Evolutionary conservation across 2,329 filamentous ascomycete species (phyloP).

Genomic region (Bipolaris zeicola): DNA sequence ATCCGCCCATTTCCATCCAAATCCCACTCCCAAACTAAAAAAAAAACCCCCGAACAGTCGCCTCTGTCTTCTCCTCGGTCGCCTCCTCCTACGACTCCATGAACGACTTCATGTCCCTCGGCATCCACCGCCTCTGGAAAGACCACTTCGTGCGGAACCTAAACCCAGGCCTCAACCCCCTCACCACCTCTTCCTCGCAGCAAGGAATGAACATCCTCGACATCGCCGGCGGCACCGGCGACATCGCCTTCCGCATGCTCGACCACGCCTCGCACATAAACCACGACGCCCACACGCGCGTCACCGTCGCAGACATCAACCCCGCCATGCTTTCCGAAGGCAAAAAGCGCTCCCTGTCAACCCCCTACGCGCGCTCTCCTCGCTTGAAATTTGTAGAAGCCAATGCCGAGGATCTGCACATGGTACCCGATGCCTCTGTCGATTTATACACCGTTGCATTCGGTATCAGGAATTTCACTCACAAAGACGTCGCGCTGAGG

Average conservation of each 20-base stretch:
- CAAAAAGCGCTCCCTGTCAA: constrained; percentile 72
- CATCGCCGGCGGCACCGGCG: constrained; percentile 94
- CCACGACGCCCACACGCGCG: constrained; percentile 76
- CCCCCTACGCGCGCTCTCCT: constrained; percentile 61
- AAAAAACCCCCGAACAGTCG: constrained; percentile 60
- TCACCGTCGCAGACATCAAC: constrained; percentile 97
- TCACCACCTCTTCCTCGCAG: constrained; percentile 36
- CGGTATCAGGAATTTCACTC: constrained; percentile 95
- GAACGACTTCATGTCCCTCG: constrained; percentile 99
- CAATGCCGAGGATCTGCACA: constrained; percentile 79
- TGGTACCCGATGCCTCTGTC: constrained; percentile 71
- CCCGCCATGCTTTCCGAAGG: constrained; percentile 91
- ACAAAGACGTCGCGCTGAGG: constrained; percentile 79
- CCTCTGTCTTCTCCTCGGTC: constrained; percentile 91
- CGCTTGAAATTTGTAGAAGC: constrained; percentile 79
- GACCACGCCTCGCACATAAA: constrained; percentile 83
- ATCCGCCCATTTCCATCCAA: background rate
- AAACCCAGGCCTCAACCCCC: constrained; percentile 73
- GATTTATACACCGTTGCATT: constrained; percentile 98
- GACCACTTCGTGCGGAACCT: constrained; percentile 93
- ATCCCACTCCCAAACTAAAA: constrained; percentile 9
- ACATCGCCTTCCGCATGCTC: constrained; percentile 96
- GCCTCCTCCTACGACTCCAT: constrained; percentile 95
- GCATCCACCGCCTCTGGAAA: constrained; percentile 96
- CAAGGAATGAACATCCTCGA: constrained; percentile 80